phyloP scores from a whole-genome alignment of 75 land plant genomes.

The Selaginella moellendorffii region DNA sequence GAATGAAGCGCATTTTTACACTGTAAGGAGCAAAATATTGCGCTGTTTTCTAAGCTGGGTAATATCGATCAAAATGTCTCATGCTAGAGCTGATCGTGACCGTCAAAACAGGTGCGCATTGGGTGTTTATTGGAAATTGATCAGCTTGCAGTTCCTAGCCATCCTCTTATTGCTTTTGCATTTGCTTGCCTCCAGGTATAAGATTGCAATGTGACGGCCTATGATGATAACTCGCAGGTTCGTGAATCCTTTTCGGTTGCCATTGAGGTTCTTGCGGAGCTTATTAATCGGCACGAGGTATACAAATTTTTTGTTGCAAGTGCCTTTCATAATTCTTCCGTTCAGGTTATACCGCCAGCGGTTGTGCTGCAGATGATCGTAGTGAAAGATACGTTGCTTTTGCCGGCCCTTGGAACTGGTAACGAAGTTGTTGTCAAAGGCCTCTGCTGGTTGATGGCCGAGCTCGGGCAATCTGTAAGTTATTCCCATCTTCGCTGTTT shows the following conservation, averaged over 20 bases:
- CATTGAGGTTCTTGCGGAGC: constrained; percentile 79
- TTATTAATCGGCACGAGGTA: constrained; percentile 90
- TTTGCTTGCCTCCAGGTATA: constrained; percentile 69
- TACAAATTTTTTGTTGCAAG: not conserved
- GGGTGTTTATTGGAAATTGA: constrained; percentile 87
- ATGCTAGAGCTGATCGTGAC: constrained; percentile 34
- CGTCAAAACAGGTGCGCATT: constrained; percentile 62
- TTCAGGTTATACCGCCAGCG: constrained; percentile 70
- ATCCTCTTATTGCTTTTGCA: constrained; percentile 81
- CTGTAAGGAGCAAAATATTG: constrained; percentile 55
- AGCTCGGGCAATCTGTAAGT: constrained; percentile 94
- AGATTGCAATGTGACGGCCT: constrained; percentile 3
- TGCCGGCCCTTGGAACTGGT: constrained; percentile 53
- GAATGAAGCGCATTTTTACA: constrained; percentile 27
- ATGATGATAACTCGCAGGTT: constrained; percentile 38
- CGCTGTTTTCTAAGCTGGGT: constrained; percentile 97
- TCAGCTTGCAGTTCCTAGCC: constrained; percentile 40
- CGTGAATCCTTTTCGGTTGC: constrained; percentile 74
- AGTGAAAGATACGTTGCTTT: constrained; percentile 58
- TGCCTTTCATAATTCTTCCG: not conserved
- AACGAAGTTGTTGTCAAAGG: constrained; percentile 73
- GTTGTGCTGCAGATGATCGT: constrained; percentile 47
- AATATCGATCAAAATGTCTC: constrained; percentile 51
- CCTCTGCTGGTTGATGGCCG: constrained; percentile 73
- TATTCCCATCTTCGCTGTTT: too few relatives aligned